Percentiles rank a stretch among this genome's conserved stretches.
Evolutionary conservation across 371 early-diverging fungal genomes (phyloP).

Genomic region (Coemansia sp.): DNA sequence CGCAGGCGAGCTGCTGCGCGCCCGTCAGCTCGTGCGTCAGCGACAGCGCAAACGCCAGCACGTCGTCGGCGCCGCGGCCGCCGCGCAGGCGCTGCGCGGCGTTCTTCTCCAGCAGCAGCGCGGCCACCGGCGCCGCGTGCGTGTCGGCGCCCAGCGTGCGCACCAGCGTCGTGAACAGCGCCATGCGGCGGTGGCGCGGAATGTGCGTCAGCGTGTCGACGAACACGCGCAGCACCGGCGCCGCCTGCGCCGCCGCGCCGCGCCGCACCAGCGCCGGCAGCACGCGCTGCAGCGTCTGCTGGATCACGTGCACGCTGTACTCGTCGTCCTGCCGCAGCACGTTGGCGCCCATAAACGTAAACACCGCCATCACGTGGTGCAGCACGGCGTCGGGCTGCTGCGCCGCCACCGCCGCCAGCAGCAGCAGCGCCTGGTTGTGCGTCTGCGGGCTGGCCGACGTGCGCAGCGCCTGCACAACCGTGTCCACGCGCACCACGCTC

Average conservation of each 20-base stretch:
- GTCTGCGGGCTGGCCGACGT: constrained; percentile 93
- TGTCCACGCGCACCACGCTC: constrained; percentile 70
- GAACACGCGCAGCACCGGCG: constrained; percentile 67
- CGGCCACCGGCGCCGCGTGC: constrained; percentile 71
- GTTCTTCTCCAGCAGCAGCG: constrained; percentile 72
- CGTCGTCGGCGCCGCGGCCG: constrained; percentile 36
- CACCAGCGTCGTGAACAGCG: constrained; percentile 81
- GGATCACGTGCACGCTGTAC: constrained; percentile 93
- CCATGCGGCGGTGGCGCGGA: constrained; percentile 87
- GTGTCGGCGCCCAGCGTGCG: constrained; percentile 75
- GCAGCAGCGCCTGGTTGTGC: constrained; percentile 82
- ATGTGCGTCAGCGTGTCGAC: constrained; percentile 89
- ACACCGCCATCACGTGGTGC: constrained; percentile 92
- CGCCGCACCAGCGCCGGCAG: constrained; percentile 76
- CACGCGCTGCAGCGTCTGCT: constrained; percentile 82
- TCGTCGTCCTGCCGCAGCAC: constrained; percentile 92
- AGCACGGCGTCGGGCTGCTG: constrained; percentile 83
- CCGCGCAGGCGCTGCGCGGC: constrained; percentile 53
- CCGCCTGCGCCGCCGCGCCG: constrained; percentile 6
- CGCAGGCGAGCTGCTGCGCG: constrained; percentile 67
- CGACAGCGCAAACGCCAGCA: constrained; percentile 38
- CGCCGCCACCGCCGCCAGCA: constrained; percentile 86
- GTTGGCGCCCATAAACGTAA: constrained; percentile 98
- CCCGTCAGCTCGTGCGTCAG: constrained; percentile 48
- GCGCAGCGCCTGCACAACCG: constrained; percentile 87